Evolutionary conservation across 2,329 filamentous ascomycete species (phyloP).

Genomic region (Pseudogymnoascus sp.): DNA sequence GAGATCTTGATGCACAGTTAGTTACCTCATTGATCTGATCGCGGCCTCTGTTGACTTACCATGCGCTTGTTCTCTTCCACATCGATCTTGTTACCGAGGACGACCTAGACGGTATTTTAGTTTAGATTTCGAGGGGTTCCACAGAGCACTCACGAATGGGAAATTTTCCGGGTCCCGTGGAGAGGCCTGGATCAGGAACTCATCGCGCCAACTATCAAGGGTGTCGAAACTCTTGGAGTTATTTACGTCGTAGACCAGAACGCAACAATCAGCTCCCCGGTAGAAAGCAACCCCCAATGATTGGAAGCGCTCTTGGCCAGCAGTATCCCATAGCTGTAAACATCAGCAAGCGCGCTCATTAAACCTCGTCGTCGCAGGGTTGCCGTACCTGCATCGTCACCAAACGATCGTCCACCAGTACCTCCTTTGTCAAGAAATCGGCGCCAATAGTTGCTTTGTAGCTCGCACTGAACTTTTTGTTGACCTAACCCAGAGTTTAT

Average conservation of each 20-base stretch:
- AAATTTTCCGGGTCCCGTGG: constrained; percentile 96
- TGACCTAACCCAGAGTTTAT: constrained; percentile 57
- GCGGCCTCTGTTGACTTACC: constrained; percentile 37
- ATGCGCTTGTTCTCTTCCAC: constrained; percentile 96
- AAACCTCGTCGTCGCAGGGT: not conserved
- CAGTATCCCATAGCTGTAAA: constrained; percentile 87
- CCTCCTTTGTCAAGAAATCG: constrained; percentile 97
- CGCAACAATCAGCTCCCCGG: constrained; percentile 93
- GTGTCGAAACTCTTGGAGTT: constrained; percentile 99
- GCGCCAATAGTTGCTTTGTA: constrained; percentile 99
- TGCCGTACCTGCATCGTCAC: constrained; percentile 87
- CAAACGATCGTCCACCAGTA: constrained; percentile 90
- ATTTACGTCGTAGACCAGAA: constrained; percentile 97
- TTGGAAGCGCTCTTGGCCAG: constrained; percentile 94
- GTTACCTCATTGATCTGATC: not conserved
- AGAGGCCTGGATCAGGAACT: constrained; percentile 95
- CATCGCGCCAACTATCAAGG: constrained; percentile 95
- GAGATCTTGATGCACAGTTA: constrained; percentile 56
- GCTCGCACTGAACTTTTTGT: constrained; percentile 99
- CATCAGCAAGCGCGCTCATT: constrained; percentile 13
- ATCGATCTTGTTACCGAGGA: constrained; percentile 98
- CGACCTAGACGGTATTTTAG: constrained; percentile 50
- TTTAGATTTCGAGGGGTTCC: constrained; percentile 5
- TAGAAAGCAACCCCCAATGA: constrained; percentile 97
- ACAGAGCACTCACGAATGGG: constrained; percentile 72